Conservation (phyloP, 202 grass and related monocot species). For the Musa balbisiana region DNA sequence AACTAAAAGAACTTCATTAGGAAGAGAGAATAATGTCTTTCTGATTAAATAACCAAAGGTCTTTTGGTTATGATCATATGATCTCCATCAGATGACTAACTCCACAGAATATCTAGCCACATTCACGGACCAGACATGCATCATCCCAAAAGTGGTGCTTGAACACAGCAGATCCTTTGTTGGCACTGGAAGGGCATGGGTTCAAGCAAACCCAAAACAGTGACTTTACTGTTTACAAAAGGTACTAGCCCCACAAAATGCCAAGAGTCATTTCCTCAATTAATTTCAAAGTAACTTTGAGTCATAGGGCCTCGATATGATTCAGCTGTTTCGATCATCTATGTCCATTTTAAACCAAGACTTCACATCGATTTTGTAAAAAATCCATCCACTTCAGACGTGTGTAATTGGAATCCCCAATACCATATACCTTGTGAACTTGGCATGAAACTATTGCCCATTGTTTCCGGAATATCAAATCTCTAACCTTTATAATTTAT, state of each 20-base stretch:
- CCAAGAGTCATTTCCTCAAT: background rate
- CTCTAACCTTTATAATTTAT: background rate
- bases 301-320: background rate
- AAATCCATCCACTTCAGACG: background rate
- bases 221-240: background rate
- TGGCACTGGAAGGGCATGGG: background rate
- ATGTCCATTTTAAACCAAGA: background rate
- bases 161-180: background rate
- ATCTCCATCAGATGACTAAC: background rate
- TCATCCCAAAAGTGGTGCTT: background rate
- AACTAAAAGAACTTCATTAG: background rate
- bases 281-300: background rate
- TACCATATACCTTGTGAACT: background rate
- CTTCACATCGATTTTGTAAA: background rate
- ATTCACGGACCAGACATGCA: background rate
- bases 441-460: background rate
- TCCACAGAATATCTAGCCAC: background rate
- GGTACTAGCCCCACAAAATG: background rate
- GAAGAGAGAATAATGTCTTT: background rate
- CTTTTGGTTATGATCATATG: background rate
- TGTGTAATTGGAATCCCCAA: background rate
- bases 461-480: background rate
- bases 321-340: background rate
- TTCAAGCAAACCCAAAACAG: background rate
- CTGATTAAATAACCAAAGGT: background rate